phyloP scores from a whole-genome alignment of 2,329 filamentous ascomycete species.

The Alternaria atra region DNA sequence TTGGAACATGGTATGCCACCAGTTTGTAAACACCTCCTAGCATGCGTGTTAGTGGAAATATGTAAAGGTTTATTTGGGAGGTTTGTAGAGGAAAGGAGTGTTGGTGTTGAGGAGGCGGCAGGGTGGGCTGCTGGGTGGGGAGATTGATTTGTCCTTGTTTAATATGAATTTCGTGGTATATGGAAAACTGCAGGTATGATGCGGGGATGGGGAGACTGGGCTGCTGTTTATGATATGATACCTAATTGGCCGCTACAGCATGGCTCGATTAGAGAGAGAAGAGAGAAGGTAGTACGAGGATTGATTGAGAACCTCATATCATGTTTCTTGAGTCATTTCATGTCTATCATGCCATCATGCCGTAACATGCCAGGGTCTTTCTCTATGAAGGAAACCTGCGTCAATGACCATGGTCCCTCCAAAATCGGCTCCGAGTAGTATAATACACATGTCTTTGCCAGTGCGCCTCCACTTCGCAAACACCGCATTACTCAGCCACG shows the following conservation, averaged over 20 bases:
- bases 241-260: slow-evolving; percentile 30
- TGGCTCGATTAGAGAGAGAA: slow-evolving; percentile 8
- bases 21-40: slow-evolving; percentile 89
- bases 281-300: background rate
- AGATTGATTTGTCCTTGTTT: slow-evolving; percentile 25
- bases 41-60: slow-evolving; percentile 76
- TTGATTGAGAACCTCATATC: background rate
- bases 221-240: slow-evolving; percentile 24
- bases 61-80: slow-evolving; percentile 67
- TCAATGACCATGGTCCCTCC: slow-evolving; percentile 7
- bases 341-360: slow-evolving; percentile 41
- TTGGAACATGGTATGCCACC: slow-evolving; percentile 58
- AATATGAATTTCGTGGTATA: too few species aligned
- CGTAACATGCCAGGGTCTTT: slow-evolving; percentile 9
- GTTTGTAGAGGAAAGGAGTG: slow-evolving; percentile 64
- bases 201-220: too few species aligned
- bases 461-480: too few species aligned
- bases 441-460: slow-evolving; percentile 31
- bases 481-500: slow-evolving; percentile 1
- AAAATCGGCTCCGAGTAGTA: slow-evolving; percentile 24
- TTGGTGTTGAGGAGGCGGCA: slow-evolving; percentile 73
- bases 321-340: slow-evolving; percentile 26
- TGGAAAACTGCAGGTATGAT: too few species aligned
- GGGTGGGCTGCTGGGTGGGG: slow-evolving; percentile 66
- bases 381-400: too few species aligned